These are phyloP conservation scores for Botryosphaeria dothidea DNA, from an alignment of 2,329 filamentous ascomycete species.

Conservation along the genomic window DNA sequence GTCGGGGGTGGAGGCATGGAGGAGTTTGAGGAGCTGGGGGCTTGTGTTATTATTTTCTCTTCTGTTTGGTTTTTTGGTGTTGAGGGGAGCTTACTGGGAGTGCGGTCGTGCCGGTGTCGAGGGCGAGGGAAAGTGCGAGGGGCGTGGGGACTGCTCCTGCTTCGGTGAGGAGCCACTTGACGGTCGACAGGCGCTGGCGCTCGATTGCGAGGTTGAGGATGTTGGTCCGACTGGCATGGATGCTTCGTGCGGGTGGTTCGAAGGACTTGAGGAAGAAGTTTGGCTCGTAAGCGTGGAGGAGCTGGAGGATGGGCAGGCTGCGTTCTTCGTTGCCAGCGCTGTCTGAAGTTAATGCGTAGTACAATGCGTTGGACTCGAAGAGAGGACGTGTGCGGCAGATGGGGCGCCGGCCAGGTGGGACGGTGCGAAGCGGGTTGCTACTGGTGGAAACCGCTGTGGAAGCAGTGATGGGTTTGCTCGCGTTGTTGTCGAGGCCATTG, in stretches of 20 bases:
- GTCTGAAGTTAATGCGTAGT: no score
- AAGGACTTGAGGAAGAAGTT: neutral
- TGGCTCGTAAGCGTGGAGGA: neutral
- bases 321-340: neutral
- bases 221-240: neutral
- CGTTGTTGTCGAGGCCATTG: neutral
- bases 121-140: neutral
- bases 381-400: neutral
- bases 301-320: neutral
- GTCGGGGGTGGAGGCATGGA: no score
- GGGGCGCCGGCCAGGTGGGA: neutral
- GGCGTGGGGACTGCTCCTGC: neutral
- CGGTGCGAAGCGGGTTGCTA: no score
- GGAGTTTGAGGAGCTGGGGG: no score
- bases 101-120: neutral
- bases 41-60: no score
- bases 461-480: no score
- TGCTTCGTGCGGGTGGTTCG: neutral
- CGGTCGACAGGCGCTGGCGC: neutral
- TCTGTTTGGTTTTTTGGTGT: no score
- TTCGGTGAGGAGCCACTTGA: neutral
- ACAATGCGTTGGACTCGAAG: neutral
- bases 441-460: no score
- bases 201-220: neutral
- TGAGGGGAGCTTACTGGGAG: no score